Conservation (phyloP, 192 early-diverging fungal genomes). For the Coemansia sp. region DNA sequence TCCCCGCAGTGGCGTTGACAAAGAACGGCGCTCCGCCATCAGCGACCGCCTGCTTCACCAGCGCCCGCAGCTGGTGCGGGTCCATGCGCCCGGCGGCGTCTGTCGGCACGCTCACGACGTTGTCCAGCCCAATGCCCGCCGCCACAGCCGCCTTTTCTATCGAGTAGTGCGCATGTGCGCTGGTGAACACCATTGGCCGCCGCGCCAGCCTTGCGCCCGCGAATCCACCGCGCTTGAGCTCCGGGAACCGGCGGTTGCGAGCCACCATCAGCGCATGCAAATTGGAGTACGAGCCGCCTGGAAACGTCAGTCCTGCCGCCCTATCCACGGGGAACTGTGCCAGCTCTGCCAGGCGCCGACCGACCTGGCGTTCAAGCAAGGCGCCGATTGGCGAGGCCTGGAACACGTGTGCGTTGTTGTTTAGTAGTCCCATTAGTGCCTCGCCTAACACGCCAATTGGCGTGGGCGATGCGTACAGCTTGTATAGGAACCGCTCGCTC, state of each 20-base stretch:
- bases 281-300: slow-evolving; percentile 79
- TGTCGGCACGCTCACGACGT: slow-evolving; percentile 67
- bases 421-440: slow-evolving; percentile 68
- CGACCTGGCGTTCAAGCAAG: slow-evolving; percentile 69
- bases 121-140: slow-evolving; percentile 71
- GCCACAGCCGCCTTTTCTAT: slow-evolving; percentile 74
- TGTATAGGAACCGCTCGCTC: slow-evolving; percentile 80
- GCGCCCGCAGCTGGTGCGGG: slow-evolving; percentile 54
- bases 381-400: slow-evolving; percentile 71
- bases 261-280: slow-evolving; percentile 77
- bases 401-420: slow-evolving; percentile 82
- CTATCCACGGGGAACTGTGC: slow-evolving; percentile 32
- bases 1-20: slow-evolving; percentile 82
- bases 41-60: slow-evolving; percentile 47
- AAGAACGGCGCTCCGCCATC: slow-evolving; percentile 71
- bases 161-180: slow-evolving; percentile 72
- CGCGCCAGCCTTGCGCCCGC: slow-evolving; percentile 12
- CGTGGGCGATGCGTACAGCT: slow-evolving; percentile 77
- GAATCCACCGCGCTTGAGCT: slow-evolving; percentile 60
- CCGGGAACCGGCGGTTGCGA: slow-evolving; percentile 66
- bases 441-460: slow-evolving; percentile 77
- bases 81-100: slow-evolving; percentile 68
- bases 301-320: slow-evolving; percentile 68
- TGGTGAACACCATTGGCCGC: slow-evolving; percentile 71
- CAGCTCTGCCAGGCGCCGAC: slow-evolving; percentile 35